phyloP scores from a whole-genome alignment of 345 rosid species.

The Orychophragmus violaceus region DNA sequence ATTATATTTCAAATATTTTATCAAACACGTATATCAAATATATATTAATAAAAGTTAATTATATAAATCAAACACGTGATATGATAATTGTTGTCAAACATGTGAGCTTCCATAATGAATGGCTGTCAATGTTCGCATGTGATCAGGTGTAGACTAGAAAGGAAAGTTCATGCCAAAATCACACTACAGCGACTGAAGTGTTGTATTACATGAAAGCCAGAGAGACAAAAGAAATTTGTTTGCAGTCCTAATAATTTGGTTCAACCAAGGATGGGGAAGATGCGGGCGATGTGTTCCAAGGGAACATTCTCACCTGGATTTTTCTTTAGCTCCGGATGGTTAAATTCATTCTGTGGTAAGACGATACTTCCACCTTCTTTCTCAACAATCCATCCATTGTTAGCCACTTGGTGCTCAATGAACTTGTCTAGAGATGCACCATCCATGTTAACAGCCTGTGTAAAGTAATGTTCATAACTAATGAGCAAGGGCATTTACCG shows the following conservation, averaged over 20 bases:
- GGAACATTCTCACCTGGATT: slow-evolving; percentile 57
- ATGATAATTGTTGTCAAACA: slow-evolving; percentile 12
- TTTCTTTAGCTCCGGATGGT: slow-evolving; percentile 85
- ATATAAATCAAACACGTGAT: too few species aligned
- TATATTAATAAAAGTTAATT: too few species aligned
- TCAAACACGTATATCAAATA: background rate
- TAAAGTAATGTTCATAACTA: background rate
- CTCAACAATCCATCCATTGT: slow-evolving; percentile 68
- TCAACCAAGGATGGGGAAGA: slow-evolving; percentile 91
- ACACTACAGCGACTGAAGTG: background rate
- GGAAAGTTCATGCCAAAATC: background rate
- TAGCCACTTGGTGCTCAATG: slow-evolving; percentile 64
- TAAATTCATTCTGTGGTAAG: slow-evolving; percentile 64
- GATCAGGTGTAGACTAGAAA: background rate
- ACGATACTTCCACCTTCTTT: slow-evolving; percentile 60
- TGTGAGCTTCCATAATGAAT: slow-evolving; percentile 24
- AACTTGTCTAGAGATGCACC: slow-evolving; percentile 81
- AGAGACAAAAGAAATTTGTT: background rate
- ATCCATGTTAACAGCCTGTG: slow-evolving; percentile 75
- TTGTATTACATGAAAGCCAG: slow-evolving; percentile 1
- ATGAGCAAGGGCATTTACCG: background rate
- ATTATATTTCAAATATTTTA: background rate
- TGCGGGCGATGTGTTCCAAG: slow-evolving; percentile 76
- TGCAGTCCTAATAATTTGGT: background rate
- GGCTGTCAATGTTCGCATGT: slow-evolving; percentile 16